Conservation (phyloP, 805 yeast genomes). For the Monosporozyma siamensis region DNA sequence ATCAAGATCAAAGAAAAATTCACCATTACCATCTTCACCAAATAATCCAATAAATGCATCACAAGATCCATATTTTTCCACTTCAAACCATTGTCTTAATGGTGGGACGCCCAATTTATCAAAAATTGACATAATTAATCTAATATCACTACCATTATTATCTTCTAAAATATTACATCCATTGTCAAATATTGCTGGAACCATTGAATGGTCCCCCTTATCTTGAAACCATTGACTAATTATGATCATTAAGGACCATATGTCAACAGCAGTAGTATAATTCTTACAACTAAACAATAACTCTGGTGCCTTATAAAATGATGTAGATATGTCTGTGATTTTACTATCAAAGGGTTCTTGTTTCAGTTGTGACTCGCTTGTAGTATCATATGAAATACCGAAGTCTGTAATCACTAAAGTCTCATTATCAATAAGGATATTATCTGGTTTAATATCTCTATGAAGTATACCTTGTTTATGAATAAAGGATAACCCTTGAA, state of each 20-base stretch:
- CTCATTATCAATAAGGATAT: slow-evolving; percentile 35
- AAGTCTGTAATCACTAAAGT: slow-evolving; percentile 54
- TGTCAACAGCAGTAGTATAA: slow-evolving; percentile 51
- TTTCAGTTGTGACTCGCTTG: slow-evolving; percentile 14
- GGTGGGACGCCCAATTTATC: slow-evolving; percentile 55
- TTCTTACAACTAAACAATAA: slow-evolving; percentile 48
- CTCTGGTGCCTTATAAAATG: slow-evolving; percentile 70
- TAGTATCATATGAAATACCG: slow-evolving; percentile 47
- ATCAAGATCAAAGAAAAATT: slow-evolving; percentile 13
- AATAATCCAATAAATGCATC: slow-evolving; percentile 30
- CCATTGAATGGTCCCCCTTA: slow-evolving; percentile 5
- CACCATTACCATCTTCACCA: slow-evolving; percentile 23
- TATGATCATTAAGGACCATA: slow-evolving; percentile 65
- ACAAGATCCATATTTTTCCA: slow-evolving; percentile 21
- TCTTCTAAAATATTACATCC: slow-evolving; percentile 16
- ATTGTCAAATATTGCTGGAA: slow-evolving; percentile 25
- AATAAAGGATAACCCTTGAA: slow-evolving; percentile 68
- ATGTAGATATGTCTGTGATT: slow-evolving; percentile 50
- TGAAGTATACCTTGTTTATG: slow-evolving; percentile 88
- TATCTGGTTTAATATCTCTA: slow-evolving; percentile 89
- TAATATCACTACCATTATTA: slow-evolving; percentile 44
- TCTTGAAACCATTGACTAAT: slow-evolving; percentile 41
- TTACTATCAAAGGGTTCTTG: slow-evolving; percentile 25
- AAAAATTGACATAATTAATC: slow-evolving; percentile 48
- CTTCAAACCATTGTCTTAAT: slow-evolving; percentile 34